phyloP scores from a whole-genome alignment of 441 rosid genomes.

The Arabidopsis lyrata region DNA sequence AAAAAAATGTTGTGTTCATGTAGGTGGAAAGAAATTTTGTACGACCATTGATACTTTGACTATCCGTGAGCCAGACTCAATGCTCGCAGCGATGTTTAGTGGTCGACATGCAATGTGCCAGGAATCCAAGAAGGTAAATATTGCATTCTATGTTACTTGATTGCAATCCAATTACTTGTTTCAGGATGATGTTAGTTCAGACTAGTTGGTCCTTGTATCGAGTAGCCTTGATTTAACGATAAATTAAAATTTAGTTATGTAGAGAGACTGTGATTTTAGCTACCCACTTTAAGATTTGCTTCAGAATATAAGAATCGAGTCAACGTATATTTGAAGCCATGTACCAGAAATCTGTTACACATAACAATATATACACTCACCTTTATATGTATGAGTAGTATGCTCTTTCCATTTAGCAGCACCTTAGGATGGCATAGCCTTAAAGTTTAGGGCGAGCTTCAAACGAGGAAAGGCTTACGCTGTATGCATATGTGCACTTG shows the following conservation, averaged over 20 bases:
- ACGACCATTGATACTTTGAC: slow-evolving; percentile 85
- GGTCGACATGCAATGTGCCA: slow-evolving; percentile 72
- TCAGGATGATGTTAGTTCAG: background rate
- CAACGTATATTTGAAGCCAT: slow-evolving; percentile 1
- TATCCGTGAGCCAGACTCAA: slow-evolving; percentile 86
- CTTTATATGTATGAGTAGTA: background rate
- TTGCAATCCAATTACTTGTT: background rate
- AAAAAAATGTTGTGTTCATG: background rate
- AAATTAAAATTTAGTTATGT: background rate
- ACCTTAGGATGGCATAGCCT: too few species aligned
- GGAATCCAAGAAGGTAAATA: slow-evolving; percentile 64
- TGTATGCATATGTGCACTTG: slow-evolving; percentile 16
- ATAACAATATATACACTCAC: background rate
- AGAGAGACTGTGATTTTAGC: slow-evolving; percentile 8
- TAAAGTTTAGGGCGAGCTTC: too few species aligned
- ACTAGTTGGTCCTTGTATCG: background rate
- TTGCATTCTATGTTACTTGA: background rate
- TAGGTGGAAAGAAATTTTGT: slow-evolving; percentile 89
- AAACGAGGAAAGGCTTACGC: too few species aligned
- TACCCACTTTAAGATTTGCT: slow-evolving; percentile 7
- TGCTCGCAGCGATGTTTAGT: slow-evolving; percentile 98
- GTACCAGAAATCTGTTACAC: background rate
- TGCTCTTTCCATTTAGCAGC: too few species aligned
- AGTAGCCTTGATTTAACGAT: background rate
- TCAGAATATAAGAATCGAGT: slow-evolving; percentile 11